Evolutionary conservation across 257 asterid species (phyloP).

Genomic region (Eustoma russellianum): DNA sequence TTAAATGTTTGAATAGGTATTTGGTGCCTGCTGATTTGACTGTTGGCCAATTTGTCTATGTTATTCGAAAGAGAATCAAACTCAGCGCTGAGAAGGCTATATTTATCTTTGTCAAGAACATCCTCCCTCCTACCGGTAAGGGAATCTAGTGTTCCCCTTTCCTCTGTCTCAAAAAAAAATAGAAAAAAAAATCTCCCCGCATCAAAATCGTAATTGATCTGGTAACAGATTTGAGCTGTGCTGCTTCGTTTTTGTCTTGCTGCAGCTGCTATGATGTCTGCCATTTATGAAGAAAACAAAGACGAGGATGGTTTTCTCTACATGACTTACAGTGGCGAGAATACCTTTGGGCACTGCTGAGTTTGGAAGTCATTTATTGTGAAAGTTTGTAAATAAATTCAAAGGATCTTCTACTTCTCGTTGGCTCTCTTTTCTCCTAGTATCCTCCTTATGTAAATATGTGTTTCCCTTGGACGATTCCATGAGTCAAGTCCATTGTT

Average conservation of each 20-base stretch:
- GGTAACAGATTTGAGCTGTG: not conserved
- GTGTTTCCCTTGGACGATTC: too few relatives aligned
- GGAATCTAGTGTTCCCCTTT: not conserved
- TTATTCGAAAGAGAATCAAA: conserved; percentile 96
- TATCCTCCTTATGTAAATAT: too few relatives aligned
- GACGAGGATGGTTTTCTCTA: conserved; percentile 53
- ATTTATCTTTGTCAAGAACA: conserved; percentile 88
- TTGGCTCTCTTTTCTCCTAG: too few relatives aligned
- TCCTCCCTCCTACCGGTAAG: conserved; percentile 96
- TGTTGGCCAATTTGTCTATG: conserved; percentile 95
- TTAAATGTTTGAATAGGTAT: conserved; percentile 38
- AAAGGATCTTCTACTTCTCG: too few relatives aligned
- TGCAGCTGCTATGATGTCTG: conserved; percentile 59
- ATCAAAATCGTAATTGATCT: too few relatives aligned
- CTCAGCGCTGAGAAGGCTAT: conserved; percentile 98
- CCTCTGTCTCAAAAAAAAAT: not conserved
- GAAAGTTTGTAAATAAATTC: conserved; percentile 29
- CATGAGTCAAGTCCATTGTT: too few relatives aligned
- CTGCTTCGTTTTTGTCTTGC: conserved; percentile 18
- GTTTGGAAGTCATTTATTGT: conserved; percentile 4
- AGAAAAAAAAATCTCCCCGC: too few relatives aligned
- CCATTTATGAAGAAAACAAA: conserved; percentile 46
- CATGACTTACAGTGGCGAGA: conserved; percentile 59
- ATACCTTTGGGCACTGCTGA: conserved; percentile 51
- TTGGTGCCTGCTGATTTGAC: conserved; percentile 98